Evolutionary conservation across 257 asterid genomes (phyloP).

Genomic region (Salvia splendens): DNA sequence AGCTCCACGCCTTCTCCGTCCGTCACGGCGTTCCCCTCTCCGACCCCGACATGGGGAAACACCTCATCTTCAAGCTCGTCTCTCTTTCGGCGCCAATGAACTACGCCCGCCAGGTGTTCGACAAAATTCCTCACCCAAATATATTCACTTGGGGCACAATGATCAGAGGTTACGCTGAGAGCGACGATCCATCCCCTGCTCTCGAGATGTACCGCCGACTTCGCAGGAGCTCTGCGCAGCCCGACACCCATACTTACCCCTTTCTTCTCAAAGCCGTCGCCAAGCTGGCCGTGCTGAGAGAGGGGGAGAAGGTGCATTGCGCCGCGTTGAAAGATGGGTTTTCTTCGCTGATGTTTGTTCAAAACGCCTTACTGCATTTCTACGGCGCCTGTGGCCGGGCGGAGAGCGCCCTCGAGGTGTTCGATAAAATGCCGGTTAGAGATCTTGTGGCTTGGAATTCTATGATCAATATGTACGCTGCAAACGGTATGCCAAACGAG

Average conservation of each 20-base stretch:
- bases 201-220: conserved; percentile 47
- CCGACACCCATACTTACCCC: conserved; percentile 79
- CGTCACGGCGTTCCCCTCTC: conserved; percentile 59
- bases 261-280: conserved; percentile 76
- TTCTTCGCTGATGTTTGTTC: conserved; percentile 67
- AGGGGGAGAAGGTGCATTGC: conserved; percentile 75
- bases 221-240: conserved; percentile 39
- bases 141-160: conserved; percentile 79
- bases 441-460: conserved; percentile 85
- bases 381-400: conserved; percentile 67
- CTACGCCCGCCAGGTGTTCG: conserved; percentile 62
- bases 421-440: conserved; percentile 56
- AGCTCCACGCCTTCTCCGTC: conserved; percentile 74
- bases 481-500: conserved; percentile 71
- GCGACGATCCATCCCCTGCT: conserved; percentile 67
- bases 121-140: conserved; percentile 54
- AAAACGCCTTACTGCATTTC: conserved; percentile 73
- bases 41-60: conserved; percentile 63
- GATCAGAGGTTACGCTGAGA: conserved; percentile 87
- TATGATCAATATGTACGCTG: conserved; percentile 61
- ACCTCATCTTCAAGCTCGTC: conserved; percentile 58
- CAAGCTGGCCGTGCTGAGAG: conserved; percentile 48
- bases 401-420: conserved; percentile 60
- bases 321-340: conserved; percentile 62
- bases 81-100: conserved; percentile 67